Percentiles rank a stretch among this genome's conserved stretches.
Conservation (phyloP, 768 basidiomycete genomes). For the Suillus variegatus region DNA sequence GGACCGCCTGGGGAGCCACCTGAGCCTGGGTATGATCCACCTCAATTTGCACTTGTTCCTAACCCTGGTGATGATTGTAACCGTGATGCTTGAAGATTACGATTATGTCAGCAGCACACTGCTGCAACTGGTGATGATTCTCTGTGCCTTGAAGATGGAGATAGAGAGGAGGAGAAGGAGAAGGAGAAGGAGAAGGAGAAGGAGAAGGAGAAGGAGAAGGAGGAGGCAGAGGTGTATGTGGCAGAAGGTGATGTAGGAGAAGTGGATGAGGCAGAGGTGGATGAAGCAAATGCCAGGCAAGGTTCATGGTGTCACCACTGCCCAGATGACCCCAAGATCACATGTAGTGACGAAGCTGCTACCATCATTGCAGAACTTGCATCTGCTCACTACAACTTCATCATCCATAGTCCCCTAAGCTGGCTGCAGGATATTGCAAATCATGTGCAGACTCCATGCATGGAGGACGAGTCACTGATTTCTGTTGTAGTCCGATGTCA, state of each 20-base stretch:
- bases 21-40: too few species aligned
- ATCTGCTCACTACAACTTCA: not conserved
- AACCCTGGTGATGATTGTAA: not conserved
- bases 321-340: not conserved
- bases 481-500: not conserved
- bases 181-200: too few species aligned
- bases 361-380: not conserved
- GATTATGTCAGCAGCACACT: not conserved
- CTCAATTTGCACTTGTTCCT: too few species aligned
- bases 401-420: not conserved
- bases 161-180: not conserved
- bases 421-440: not conserved
- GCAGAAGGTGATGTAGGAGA: too few species aligned
- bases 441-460: not conserved
- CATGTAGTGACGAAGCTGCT: not conserved
- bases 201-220: too few species aligned
- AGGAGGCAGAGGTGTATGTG: not conserved
- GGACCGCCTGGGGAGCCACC: not conserved
- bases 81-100: not conserved
- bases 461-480: not conserved
- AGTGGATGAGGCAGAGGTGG: not conserved
- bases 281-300: not conserved
- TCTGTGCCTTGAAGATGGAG: not conserved
- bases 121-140: not conserved
- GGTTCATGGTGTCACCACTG: not conserved